Percentiles rank a stretch among this genome's conserved stretches.
phyloP scores from a whole-genome alignment of 208 protist species.

The Porcisia deanei region DNA sequence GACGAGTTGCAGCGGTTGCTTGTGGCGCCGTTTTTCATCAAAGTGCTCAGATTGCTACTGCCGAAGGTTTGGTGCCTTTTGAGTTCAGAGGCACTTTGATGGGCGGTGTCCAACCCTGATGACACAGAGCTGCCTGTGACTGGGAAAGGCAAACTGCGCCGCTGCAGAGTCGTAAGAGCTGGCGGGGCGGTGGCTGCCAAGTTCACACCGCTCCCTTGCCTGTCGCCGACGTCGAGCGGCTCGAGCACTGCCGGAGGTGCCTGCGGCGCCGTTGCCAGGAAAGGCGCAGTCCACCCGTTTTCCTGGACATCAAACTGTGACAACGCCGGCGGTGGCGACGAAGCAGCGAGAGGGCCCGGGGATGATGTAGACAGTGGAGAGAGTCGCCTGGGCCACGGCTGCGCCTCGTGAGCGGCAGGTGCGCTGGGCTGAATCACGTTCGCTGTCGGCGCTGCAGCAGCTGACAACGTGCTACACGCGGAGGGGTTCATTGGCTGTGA shows the following conservation, averaged over 20 bases:
- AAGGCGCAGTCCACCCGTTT: constrained; percentile 13
- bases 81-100: constrained; percentile 17
- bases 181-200: constrained; percentile 25
- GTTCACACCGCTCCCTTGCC: constrained; percentile 4
- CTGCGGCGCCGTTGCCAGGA: not conserved
- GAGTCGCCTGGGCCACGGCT: not conserved
- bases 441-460: not conserved
- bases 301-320: constrained; percentile 2
- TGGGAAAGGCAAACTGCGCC: constrained; percentile 5
- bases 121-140: constrained; percentile 35
- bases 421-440: not conserved
- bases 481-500: constrained; percentile 12
- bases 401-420: not conserved
- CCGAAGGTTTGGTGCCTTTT: constrained; percentile 57
- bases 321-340: not conserved
- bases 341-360: not conserved
- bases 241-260: constrained; percentile 20
- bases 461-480: not conserved
- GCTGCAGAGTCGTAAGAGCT: not conserved
- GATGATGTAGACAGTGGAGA: not conserved
- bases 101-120: not conserved
- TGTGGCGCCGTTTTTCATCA: not conserved
- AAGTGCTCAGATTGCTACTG: constrained; percentile 15
- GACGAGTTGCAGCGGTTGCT: not conserved
- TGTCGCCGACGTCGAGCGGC: constrained; percentile 10